Evolutionary conservation across 192 early-diverging fungal species (phyloP).

Genomic region (Rhizoclosmatium globosum): DNA sequence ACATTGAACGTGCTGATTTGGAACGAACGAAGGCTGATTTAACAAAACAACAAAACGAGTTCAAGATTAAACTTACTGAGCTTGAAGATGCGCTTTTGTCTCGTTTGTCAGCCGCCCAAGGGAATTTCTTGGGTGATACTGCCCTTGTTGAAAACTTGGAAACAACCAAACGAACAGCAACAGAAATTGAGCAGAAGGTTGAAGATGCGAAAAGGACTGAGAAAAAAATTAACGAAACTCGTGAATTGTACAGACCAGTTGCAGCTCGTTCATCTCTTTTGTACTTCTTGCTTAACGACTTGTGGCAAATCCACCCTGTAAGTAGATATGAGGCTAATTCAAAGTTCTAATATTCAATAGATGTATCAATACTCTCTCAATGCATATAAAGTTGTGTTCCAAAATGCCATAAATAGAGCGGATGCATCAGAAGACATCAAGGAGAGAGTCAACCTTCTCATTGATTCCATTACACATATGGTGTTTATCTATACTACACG

Average conservation of each 20-base stretch:
- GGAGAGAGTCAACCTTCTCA: slow-evolving; percentile 61
- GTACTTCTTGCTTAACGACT: slow-evolving; percentile 71
- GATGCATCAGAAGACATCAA: slow-evolving; percentile 70
- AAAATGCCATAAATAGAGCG: slow-evolving; percentile 65
- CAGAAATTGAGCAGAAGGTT: slow-evolving; percentile 72
- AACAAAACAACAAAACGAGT: slow-evolving; percentile 75
- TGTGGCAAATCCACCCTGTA: slow-evolving; percentile 71
- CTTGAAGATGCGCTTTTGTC: slow-evolving; percentile 70
- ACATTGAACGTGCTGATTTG: slow-evolving; percentile 71
- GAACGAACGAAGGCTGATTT: slow-evolving; percentile 70
- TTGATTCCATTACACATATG: slow-evolving; percentile 71
- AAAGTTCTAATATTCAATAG: background rate
- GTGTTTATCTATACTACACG: slow-evolving; percentile 71
- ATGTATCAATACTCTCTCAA: slow-evolving; percentile 79
- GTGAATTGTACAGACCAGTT: slow-evolving; percentile 71
- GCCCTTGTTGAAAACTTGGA: slow-evolving; percentile 72
- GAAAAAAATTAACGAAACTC: slow-evolving; percentile 74
- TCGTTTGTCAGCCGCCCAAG: slow-evolving; percentile 66
- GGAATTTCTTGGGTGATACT: slow-evolving; percentile 73
- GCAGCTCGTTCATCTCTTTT: slow-evolving; percentile 69
- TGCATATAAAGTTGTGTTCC: slow-evolving; percentile 73
- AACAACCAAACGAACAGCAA: slow-evolving; percentile 69
- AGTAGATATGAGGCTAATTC: background rate
- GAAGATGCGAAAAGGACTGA: slow-evolving; percentile 72
- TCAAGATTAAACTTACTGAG: slow-evolving; percentile 70